A percentile compares a stretch with the other conserved stretches of the same genome.
These are phyloP conservation scores for Boletus tomentosulus DNA, from an alignment of 768 basidiomycete genomes.

Conservation along the genomic window DNA sequence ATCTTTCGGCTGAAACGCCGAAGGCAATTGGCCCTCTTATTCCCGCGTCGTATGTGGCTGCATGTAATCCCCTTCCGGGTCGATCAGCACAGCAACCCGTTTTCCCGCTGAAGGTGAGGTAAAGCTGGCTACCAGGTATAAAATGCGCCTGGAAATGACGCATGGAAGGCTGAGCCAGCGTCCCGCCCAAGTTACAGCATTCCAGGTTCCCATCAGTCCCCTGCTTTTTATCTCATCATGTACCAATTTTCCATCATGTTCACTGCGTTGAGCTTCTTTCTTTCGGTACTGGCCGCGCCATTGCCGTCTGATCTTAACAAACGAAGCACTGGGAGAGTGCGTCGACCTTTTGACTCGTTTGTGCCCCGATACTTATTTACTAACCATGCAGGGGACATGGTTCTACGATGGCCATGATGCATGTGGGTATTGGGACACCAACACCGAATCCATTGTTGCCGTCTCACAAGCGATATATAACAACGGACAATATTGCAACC, in stretches of 20 bases:
- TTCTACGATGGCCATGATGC: conserved; percentile 58
- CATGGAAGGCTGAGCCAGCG: neutral
- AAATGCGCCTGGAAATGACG: conserved; percentile 13
- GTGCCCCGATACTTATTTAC: conserved; percentile 2
- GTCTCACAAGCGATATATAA: conserved; percentile 53
- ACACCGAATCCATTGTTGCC: conserved; percentile 58
- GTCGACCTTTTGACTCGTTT: conserved; percentile 15
- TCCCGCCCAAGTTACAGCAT: conserved; percentile 1
- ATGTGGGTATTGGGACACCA: conserved; percentile 51
- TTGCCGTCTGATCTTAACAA: conserved; percentile 38
- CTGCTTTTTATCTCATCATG: conserved; percentile 12
- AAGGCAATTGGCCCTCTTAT: conserved; percentile 22
- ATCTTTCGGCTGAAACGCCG: conserved; percentile 14
- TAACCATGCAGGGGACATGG: conserved; percentile 56
- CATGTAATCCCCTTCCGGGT: conserved; percentile 29
- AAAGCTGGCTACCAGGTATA: conserved; percentile 25
- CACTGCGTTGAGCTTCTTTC: conserved; percentile 39
- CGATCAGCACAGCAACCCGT: conserved; percentile 25
- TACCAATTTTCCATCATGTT: conserved; percentile 24
- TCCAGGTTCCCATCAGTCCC: neutral
- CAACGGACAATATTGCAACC: conserved; percentile 52
- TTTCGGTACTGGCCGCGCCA: conserved; percentile 40
- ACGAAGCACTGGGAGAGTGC: conserved; percentile 55
- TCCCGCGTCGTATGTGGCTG: conserved; percentile 14
- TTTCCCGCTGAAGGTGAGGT: conserved; percentile 28